These are phyloP conservation scores for Posidonia oceanica DNA, from an alignment of 116 monocot species.

Conservation along the genomic window DNA sequence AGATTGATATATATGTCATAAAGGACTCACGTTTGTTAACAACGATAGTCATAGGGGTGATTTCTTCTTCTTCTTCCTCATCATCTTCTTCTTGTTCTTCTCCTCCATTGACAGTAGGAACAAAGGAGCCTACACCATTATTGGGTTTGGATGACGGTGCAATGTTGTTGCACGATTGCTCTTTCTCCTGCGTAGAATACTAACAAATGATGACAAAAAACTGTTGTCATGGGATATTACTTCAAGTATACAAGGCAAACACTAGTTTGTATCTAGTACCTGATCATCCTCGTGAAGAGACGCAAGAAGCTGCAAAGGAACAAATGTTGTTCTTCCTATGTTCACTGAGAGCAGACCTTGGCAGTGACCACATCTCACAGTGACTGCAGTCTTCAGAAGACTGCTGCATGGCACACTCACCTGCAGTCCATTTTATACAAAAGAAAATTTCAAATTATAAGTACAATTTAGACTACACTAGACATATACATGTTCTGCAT, in stretches of 20 bases:
- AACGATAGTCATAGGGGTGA: conserved; percentile 5
- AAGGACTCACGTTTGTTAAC: conserved; percentile 51
- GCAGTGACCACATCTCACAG: conserved; percentile 89
- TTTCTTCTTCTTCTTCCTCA: conserved; percentile 16
- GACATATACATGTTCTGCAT: not conserved
- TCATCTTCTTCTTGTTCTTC: conserved; percentile 4
- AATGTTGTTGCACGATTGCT: not conserved
- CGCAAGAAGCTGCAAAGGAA: conserved; percentile 45
- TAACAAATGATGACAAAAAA: not conserved
- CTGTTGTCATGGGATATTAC: not conserved
- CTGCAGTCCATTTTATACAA: conserved; percentile 13
- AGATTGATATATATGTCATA: too few species aligned
- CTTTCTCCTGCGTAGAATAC: not conserved
- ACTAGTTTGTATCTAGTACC: not conserved
- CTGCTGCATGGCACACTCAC: conserved; percentile 80
- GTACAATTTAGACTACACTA: not conserved
- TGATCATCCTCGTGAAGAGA: conserved; percentile 28
- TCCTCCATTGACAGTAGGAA: conserved; percentile 1
- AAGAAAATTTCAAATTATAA: not conserved
- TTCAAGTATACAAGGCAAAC: not conserved
- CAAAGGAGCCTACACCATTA: not conserved
- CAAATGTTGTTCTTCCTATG: conserved; percentile 31
- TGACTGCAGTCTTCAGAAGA: conserved; percentile 36
- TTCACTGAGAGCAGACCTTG: conserved; percentile 68
- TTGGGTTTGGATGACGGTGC: not conserved